Evolutionary conservation across 345 rosid species (phyloP).

Genomic region (Gossypium thurberi): DNA sequence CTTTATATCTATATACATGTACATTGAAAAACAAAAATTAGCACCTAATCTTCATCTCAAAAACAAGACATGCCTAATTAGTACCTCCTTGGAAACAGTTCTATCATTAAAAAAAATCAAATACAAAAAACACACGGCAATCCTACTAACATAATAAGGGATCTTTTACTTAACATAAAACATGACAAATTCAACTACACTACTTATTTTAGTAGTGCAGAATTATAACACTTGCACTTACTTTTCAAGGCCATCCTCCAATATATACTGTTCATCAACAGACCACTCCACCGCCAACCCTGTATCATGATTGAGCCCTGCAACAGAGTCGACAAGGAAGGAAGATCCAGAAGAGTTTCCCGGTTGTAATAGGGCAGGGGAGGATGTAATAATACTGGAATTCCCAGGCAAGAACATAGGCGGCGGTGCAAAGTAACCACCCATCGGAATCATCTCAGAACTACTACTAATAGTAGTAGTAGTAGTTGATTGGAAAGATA

Average conservation of each 20-base stretch:
- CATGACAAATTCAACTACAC: background rate
- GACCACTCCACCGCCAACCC: conserved; percentile 82
- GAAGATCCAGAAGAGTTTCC: conserved; percentile 48
- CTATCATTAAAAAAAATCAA: background rate
- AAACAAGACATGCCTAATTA: conserved; percentile 5
- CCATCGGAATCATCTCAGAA: conserved; percentile 47
- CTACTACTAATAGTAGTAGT: conserved; percentile 29
- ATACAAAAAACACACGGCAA: background rate
- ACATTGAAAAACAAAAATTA: conserved; percentile 1
- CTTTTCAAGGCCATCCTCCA: conserved; percentile 70
- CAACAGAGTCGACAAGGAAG: conserved; percentile 45
- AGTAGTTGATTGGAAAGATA: conserved; percentile 44
- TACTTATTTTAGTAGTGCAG: background rate
- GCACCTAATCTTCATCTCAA: background rate
- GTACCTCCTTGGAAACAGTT: background rate
- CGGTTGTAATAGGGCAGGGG: conserved; percentile 28
- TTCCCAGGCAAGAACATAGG: conserved; percentile 32
- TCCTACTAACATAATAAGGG: background rate
- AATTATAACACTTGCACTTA: conserved; percentile 21
- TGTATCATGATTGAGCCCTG: conserved; percentile 50
- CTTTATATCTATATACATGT: conserved; percentile 42
- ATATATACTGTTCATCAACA: conserved; percentile 54
- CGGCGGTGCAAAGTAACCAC: conserved; percentile 35
- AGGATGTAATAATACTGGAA: conserved; percentile 28
- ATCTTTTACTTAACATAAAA: background rate